Base-by-base conservation (phyloP, 495 filamentous ascomycete species). In the Podospora pseudoanserina region DNA sequence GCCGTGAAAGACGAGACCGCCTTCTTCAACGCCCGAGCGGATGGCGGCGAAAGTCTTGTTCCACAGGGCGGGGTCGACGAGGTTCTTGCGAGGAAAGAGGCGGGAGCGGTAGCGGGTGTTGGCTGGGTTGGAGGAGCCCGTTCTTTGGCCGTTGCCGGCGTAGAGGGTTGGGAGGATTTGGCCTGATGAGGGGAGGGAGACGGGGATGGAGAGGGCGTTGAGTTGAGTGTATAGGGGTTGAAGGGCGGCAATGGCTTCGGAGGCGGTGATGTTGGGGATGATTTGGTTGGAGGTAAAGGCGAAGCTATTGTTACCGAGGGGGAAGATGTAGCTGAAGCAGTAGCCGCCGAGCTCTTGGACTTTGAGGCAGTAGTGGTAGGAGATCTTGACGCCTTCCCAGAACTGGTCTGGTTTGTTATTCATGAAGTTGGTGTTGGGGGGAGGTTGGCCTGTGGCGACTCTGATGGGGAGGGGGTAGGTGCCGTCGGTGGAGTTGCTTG, bases 51-150 rank as follows among this genome's bases (percentile, higher is more conserved):
- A 80, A 32, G 77, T 82, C 60, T 82, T 80, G 65, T 79, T 74
- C 60, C 83, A 86, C 49, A 83, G 81, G 2, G 1, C 62, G 70
- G 76, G 69, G 68, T 76, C 69, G 1, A 77, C 76, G 73, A 79
- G 87, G 73, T 85, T 82, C 5, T 67, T 68, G 18, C 82, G 78
- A 1, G 86, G 86, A 70, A 86, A 82, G 0, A 87, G 78, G 11
- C 86, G 83, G 5, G 82, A 86, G 18, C 80, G 84, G 71, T 80
- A 82, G 20, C 79, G 78, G 18, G 76, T 75, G 56, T 74, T 73
- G 16, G 71, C 71, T 0, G 76, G 76, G 34, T 23, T 64, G 55
- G 76, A 74, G 57, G 73, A 72, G 30, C 60, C 64, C 27, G 71
- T 58, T 26, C 56, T 5, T 23, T 49, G 44, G 54, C 27, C 2